Evolutionary conservation across 2,329 filamentous ascomycete genomes (phyloP).

Genomic region (Immersiporthe knoxdaviesiana): DNA sequence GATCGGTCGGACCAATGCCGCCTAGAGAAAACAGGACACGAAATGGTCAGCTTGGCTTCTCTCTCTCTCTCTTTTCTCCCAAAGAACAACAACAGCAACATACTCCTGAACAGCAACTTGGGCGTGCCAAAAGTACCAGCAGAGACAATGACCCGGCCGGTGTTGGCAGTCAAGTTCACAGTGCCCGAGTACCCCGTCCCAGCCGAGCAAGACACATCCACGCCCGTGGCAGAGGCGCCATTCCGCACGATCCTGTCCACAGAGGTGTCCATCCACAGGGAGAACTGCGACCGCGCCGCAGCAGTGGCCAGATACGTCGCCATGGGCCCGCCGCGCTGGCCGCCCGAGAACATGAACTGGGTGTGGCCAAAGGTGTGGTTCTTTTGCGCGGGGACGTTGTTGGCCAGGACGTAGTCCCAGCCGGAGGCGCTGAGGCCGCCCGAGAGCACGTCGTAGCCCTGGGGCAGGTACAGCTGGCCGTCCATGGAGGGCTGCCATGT

Average conservation of each 20-base stretch:
- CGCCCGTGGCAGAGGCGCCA: constrained; percentile 64
- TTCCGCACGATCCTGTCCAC: constrained; percentile 69
- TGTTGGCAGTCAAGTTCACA: constrained; percentile 60
- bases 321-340: constrained; percentile 70
- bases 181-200: constrained; percentile 60
- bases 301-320: constrained; percentile 71
- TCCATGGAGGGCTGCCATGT: constrained; percentile 69
- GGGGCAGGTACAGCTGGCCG: constrained; percentile 67
- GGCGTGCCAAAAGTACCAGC: constrained; percentile 71
- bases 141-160: constrained; percentile 69
- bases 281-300: constrained; percentile 63
- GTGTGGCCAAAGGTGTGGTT: constrained; percentile 66
- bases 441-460: constrained; percentile 66
- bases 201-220: constrained; percentile 64
- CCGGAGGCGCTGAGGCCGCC: constrained; percentile 61
- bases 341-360: constrained; percentile 68
- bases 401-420: constrained; percentile 63
- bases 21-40: constrained; percentile 33
- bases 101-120: constrained; percentile 68
- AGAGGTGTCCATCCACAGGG: constrained; percentile 66
- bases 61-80: no score
- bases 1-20: constrained; percentile 66
- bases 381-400: constrained; percentile 63
- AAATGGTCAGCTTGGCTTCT: constrained; percentile 11
- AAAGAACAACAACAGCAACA: no score